Base-by-base conservation (phyloP, 352 stramenopile species). In the Pythium aphanidermatum region DNA sequence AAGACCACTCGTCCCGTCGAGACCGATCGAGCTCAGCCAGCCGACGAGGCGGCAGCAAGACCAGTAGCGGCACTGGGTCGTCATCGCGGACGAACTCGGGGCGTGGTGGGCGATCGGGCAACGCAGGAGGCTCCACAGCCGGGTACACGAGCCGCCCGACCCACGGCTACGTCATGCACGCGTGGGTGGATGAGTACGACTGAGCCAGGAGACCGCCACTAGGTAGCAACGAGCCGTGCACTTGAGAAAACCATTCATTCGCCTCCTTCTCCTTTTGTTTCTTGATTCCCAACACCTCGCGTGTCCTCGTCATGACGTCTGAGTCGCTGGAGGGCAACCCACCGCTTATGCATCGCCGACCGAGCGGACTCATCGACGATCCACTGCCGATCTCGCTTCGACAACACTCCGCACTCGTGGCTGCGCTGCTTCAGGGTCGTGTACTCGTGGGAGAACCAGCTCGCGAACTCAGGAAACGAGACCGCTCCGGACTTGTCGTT, bases 371-470 rank as follows among this genome's bases (percentile, higher is more conserved):
- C 61, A 11, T 86, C 58, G 2, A 78, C 64, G 7, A 84, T 63
- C 80, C 72, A 89, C 27, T 77, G 60, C 47, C 74, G 82, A 42
- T 89, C 77, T 5, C 53, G 29, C n/a, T 47, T 60, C 1, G 55
- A 68, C 8, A 92, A 34, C 1, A 74, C 61, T 1, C 76, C 80
- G 49, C 76, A 89, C 6, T 83, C 74, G 0, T 49, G 57, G 12
- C 60, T 71, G 21, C 80, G 64, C 28, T 65, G 65, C 16, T 70
- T 68, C 23, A 92, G 46, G 9, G 73, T 33, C 5, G 63, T 44
- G 23, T 71, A 76, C 44, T 92, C 80, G 54, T 86, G 65, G 5
- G 53, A 36, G 38, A 86, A 84, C 76, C 80, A 92, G 3, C 50
- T 55, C 9, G 66, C 67, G 33, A 92, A 92, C 30, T 92, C 76